Evolutionary conservation across 441 rosid species (phyloP).

Genomic region (Sinapis alba): DNA sequence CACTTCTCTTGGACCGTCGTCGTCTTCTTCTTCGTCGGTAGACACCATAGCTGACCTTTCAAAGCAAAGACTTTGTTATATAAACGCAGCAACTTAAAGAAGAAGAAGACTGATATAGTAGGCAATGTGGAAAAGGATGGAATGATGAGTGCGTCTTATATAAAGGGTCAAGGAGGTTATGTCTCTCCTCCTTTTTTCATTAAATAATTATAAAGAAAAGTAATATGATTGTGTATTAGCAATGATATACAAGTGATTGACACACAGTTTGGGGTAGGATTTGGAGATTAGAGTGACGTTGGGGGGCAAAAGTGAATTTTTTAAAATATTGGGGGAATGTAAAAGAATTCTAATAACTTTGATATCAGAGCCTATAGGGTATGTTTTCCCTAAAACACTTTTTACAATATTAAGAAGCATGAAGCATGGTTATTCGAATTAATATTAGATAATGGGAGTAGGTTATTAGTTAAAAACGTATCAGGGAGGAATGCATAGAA

Average conservation of each 20-base stretch:
- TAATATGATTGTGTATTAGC: constrained; percentile 32
- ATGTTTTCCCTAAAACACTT: constrained; percentile 35
- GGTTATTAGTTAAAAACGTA: constrained; percentile 12
- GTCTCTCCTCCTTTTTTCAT: constrained; percentile 18
- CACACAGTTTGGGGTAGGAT: constrained; percentile 7
- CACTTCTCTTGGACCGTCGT: constrained; percentile 15
- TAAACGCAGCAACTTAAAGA: constrained; percentile 14
- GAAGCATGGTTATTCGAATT: constrained; percentile 23
- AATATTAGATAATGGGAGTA: not conserved
- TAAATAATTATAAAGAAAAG: constrained; percentile 2
- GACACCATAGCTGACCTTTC: constrained; percentile 33
- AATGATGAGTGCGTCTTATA: constrained; percentile 42
- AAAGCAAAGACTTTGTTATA: constrained; percentile 5
- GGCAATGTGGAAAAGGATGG: constrained; percentile 35
- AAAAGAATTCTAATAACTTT: constrained; percentile 19
- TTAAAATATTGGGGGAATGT: constrained; percentile 9
- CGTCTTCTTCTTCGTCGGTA: constrained; percentile 23
- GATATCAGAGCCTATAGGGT: constrained; percentile 35
- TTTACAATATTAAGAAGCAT: constrained; percentile 25
- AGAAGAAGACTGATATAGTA: constrained; percentile 9
- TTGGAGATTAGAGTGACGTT: constrained; percentile 28
- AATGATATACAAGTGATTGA: constrained; percentile 39
- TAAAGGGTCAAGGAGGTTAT: constrained; percentile 36
- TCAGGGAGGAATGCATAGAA: constrained; percentile 31
- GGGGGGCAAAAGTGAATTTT: constrained; percentile 18